Conservation (phyloP, 192 early-diverging fungal species). For the Coemansia sp. region DNA sequence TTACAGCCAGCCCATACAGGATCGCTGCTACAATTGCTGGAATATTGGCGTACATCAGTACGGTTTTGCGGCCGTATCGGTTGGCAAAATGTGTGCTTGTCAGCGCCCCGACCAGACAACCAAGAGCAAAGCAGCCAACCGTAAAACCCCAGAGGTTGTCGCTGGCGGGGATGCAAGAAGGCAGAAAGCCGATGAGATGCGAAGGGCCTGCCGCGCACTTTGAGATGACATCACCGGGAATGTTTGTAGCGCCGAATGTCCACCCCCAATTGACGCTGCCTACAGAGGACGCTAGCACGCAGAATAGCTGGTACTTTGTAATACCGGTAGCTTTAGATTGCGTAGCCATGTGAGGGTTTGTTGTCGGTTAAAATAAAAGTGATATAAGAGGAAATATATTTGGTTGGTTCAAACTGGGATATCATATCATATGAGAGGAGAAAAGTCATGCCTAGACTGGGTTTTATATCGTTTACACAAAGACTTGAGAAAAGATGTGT, state of each 20-base stretch:
- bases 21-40: conserved; percentile 62
- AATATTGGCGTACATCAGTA: conserved; percentile 65
- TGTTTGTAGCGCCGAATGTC: conserved; percentile 55
- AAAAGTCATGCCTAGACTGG: background rate
- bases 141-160: conserved; percentile 53
- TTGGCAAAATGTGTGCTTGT: conserved; percentile 55
- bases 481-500: background rate
- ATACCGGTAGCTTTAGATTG: conserved; percentile 33
- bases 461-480: background rate
- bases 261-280: conserved; percentile 51
- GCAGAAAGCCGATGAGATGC: conserved; percentile 20
- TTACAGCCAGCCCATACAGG: conserved; percentile 57
- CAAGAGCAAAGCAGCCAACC: conserved; percentile 57
- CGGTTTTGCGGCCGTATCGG: conserved; percentile 59
- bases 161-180: conserved; percentile 35
- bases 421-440: background rate
- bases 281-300: conserved; percentile 36
- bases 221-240: conserved; percentile 54
- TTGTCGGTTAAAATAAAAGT: background rate
- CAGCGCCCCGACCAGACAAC: conserved; percentile 65
- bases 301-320: conserved; percentile 52
- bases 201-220: conserved; percentile 37
- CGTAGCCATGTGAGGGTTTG: background rate
- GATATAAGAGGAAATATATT: background rate
- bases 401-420: background rate